phyloP scores from a whole-genome alignment of 306 rosid genomes.

The Coriaria nepalensis region DNA sequence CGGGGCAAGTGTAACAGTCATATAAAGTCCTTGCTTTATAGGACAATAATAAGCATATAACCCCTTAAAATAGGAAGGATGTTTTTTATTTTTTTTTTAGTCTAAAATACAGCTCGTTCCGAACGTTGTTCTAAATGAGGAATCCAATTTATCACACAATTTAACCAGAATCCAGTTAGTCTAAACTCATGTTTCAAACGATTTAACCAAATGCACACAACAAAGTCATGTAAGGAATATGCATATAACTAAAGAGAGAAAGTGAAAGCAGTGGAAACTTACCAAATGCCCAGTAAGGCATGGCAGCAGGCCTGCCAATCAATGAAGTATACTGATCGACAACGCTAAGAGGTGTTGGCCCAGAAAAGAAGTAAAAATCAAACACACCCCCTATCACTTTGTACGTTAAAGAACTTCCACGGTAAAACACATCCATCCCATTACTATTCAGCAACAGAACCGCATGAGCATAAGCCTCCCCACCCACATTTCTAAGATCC shows the following conservation, averaged over 20 bases:
- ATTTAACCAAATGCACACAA: constrained; percentile 2
- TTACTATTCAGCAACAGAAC: constrained; percentile 81
- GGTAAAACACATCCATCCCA: constrained; percentile 91
- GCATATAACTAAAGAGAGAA: neutral
- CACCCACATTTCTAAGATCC: constrained; percentile 69
- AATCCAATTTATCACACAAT: too few relatives aligned
- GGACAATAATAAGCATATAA: too few relatives aligned
- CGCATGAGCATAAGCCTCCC: constrained; percentile 53
- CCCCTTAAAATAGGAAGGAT: too few relatives aligned
- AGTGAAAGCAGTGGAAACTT: constrained; percentile 10
- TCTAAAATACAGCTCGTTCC: too few relatives aligned
- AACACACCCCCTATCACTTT: constrained; percentile 85
- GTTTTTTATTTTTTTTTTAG: too few relatives aligned
- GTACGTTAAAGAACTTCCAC: constrained; percentile 62
- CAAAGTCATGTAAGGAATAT: neutral
- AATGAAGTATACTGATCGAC: constrained; percentile 87
- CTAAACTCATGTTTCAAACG: too few relatives aligned
- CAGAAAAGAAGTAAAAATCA: constrained; percentile 88
- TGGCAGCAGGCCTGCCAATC: constrained; percentile 88
- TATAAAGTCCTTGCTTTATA: too few relatives aligned
- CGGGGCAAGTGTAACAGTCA: too few relatives aligned
- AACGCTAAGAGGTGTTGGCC: constrained; percentile 65
- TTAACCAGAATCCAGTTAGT: too few relatives aligned
- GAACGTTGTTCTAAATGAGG: too few relatives aligned
- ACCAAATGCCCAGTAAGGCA: constrained; percentile 99